Percentiles rank a stretch among this genome's conserved stretches.
phyloP scores from a whole-genome alignment of 805 yeast species.

The Monosporozyma siamensis region DNA sequence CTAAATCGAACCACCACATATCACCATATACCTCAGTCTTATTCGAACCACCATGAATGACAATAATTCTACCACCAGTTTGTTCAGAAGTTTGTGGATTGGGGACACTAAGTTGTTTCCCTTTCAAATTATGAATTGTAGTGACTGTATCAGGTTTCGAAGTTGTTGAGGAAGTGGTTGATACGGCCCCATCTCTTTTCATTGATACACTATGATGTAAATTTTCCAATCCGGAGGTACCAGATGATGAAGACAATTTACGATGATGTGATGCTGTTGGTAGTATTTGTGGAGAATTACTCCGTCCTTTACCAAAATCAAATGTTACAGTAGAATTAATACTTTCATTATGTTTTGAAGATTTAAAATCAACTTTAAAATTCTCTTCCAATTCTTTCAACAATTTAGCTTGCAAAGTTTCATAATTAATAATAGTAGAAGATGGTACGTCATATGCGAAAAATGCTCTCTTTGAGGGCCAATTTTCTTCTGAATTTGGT shows the following conservation, averaged over 20 bases:
- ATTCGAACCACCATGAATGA: conserved; percentile 35
- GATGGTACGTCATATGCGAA: conserved; percentile 25
- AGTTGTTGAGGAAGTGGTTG: not conserved
- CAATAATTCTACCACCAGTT: conserved; percentile 13
- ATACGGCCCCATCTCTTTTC: not conserved
- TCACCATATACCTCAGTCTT: conserved; percentile 35
- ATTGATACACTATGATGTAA: not conserved
- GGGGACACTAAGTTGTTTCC: not conserved
- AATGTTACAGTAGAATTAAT: not conserved
- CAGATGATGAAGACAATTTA: not conserved
- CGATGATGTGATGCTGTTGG: not conserved
- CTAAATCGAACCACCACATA: conserved; percentile 42
- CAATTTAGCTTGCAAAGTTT: conserved; percentile 10
- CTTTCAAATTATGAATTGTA: not conserved
- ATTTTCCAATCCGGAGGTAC: not conserved
- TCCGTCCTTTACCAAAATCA: not conserved
- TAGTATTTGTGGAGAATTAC: not conserved
- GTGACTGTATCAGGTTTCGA: not conserved
- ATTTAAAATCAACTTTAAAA: conserved; percentile 12
- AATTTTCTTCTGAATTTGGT: conserved; percentile 8
- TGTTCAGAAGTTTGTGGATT: not conserved
- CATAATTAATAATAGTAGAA: conserved; percentile 8
- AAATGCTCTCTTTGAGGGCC: conserved; percentile 33
- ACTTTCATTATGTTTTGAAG: not conserved
- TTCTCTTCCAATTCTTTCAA: conserved; percentile 17